Evolutionary conservation across 345 rosid genomes (phyloP), one percentile per base, ranked within the genome.

Genomic region (Dipteronia sinensis): DNA sequence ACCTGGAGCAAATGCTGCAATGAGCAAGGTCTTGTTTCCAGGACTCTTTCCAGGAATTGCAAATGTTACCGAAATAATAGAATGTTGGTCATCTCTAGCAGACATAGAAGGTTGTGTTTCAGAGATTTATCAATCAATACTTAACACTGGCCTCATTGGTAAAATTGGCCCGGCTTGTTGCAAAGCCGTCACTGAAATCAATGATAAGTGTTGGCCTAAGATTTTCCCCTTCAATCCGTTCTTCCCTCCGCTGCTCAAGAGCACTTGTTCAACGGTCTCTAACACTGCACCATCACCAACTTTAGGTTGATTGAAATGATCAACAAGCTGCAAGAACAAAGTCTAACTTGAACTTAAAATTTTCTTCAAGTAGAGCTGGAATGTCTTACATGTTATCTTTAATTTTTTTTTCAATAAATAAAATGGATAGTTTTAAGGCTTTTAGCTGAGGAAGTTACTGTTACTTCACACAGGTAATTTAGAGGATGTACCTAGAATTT

Each of bases 151-250:
- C 65, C 56, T 22, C 16, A 20, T 67, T 25, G 51, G 22, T 12
- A 19, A 44, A 6, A 8, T 34, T 51, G 65, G 71, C 9, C 53
- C 67, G 6, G 58, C 67, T 22, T 76, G 73, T 40, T 56, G 79
- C 58, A 11, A 58, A 25, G 56, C 66, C 62, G 13, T 76, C 16
- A 6, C 29, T 10, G 20, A 7, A 13, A 38, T 67, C 9, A 25
- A 20, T 5, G 56, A 53, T 3, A 22, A 67, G 9, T 76, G 79
- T 11, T 67, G 79, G 79, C 66, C 65, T 10, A 56, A 76, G 3
- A 22, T 76, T 16, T 67, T 76, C 40, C 78, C 78, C 0, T 7
- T 13, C 5, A 23, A 40, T 42, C 78, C 73, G 12, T 15, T 19
- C 10, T 31, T 75, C 51, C 64, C 71, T 7, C 71, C 71, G 15